These are phyloP conservation scores for Orbilia oligospora DNA, from an alignment of 2,329 filamentous ascomycete genomes.

Conservation along the genomic window DNA sequence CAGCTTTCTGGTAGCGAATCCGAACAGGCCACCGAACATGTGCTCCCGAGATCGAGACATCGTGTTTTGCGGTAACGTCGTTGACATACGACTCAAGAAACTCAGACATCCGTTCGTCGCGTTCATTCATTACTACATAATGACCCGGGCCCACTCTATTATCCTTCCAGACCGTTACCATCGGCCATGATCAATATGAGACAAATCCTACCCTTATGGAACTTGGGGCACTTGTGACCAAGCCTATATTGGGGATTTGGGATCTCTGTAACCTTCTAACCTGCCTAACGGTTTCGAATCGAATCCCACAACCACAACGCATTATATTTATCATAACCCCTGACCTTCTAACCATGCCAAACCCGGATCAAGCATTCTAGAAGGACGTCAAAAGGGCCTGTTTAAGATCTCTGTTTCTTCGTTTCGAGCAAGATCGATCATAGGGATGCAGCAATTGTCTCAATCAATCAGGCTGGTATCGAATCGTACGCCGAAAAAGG, in stretches of 20 bases:
- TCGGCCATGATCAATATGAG: constrained; percentile 12
- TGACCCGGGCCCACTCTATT: background rate
- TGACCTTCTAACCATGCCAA: background rate
- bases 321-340: constrained; percentile 7
- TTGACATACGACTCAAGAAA: constrained; percentile 26
- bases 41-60: constrained; percentile 29
- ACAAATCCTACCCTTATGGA: constrained; percentile 39
- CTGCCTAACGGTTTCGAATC: constrained; percentile 29
- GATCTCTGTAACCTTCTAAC: constrained; percentile 23
- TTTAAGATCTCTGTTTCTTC: constrained; percentile 25
- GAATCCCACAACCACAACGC: constrained; percentile 28
- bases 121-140: constrained; percentile 1
- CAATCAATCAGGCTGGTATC: background rate
- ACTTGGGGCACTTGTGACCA: constrained; percentile 15
- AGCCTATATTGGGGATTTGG: constrained; percentile 10
- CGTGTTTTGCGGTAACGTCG: constrained; percentile 35
- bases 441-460: constrained; percentile 6
- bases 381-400: constrained; percentile 10
- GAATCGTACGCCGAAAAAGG: constrained; percentile 6
- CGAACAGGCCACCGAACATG: constrained; percentile 23
- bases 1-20: constrained; percentile 21
- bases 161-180: background rate
- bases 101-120: constrained; percentile 5
- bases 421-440: constrained; percentile 3
- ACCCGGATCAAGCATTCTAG: constrained; percentile 13